Evolutionary conservation across 805 yeast genomes (phyloP).

Genomic region (Yarrowia yakushimensis): DNA sequence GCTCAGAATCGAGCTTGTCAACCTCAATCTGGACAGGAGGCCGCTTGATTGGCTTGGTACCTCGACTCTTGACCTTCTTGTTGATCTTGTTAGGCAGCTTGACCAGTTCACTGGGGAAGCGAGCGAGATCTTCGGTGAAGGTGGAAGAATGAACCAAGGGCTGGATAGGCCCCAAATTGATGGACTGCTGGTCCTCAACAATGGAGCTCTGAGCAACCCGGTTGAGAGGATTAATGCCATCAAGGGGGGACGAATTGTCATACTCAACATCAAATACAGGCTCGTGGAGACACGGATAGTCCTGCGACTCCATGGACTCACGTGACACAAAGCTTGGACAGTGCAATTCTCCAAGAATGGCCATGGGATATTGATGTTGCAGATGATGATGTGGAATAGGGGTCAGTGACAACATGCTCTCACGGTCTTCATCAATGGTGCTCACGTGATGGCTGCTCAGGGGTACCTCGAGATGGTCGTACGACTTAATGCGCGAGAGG

Average conservation of each 20-base stretch:
- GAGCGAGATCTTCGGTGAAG: background rate
- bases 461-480: slow-evolving; percentile 6
- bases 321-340: background rate
- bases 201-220: background rate
- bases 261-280: background rate
- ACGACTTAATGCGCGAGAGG: background rate
- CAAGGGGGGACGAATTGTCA: slow-evolving; percentile 6
- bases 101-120: slow-evolving; percentile 2
- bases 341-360: background rate
- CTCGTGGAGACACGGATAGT: slow-evolving; percentile 15
- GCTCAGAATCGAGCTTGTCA: background rate
- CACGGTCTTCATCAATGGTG: slow-evolving; percentile 10
- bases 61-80: background rate
- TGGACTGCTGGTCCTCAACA: background rate
- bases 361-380: slow-evolving; percentile 9
- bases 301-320: background rate
- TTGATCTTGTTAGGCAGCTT: slow-evolving; percentile 13
- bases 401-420: background rate
- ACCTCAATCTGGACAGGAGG: background rate
- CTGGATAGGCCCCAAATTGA: background rate
- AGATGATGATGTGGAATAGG: background rate
- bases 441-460: background rate
- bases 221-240: background rate
- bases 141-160: background rate
- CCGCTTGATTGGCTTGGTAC: background rate